Evolutionary conservation across 2,329 filamentous ascomycete genomes (phyloP), one percentile per base, ranked within the genome.

Genomic region (Sphaerulina vaccinii): DNA sequence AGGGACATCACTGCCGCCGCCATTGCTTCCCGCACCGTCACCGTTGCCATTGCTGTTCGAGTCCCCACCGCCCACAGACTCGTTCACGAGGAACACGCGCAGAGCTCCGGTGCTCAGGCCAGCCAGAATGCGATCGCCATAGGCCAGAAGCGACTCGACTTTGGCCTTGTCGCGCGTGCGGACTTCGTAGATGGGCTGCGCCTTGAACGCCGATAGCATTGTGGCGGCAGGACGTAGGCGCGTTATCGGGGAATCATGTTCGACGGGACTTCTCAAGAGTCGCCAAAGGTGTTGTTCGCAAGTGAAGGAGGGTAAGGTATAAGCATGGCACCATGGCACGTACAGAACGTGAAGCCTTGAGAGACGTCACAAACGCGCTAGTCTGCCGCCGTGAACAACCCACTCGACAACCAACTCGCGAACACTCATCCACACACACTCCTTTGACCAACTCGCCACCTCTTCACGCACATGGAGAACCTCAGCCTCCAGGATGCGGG

Each of bases 111-210:
- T 95, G 72, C 89, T 96, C 58, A 99, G 79, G 50, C 93, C 93
- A 52, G 96, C 90, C 49, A 99, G 82, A 29, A 99, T 81, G 57
- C 91, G 85, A 69, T 99, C 93, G 68, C 91, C 90, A 73, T 96
- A 89, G 56, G 92, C 89, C 41, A 97, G 80, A 61, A 99, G 89
- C 43, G 89, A 93, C 75, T 99, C 93, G 73, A 99, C 96, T 78
- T 87, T 93, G 61, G 89, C 95, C 78, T 95, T 96, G 82, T 97
- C 92, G 72, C 89, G 86, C 72, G 85, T 85, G 76, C 88, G 91
- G 66, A 99, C 87, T 87, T 99, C 93, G 79, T 97, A 88, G 71
- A 99, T 92, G 59, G 91, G 88, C 68, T 89, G 88, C 76, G 93
- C 91, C 64, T 88, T 95, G 75, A 99, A 99, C 69, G 93, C 93